A percentile compares a stretch with the other conserved stretches of the same genome.
Evolutionary conservation across 2,329 filamentous ascomycete genomes (phyloP).

Genomic region (Colletotrichum sp.): DNA sequence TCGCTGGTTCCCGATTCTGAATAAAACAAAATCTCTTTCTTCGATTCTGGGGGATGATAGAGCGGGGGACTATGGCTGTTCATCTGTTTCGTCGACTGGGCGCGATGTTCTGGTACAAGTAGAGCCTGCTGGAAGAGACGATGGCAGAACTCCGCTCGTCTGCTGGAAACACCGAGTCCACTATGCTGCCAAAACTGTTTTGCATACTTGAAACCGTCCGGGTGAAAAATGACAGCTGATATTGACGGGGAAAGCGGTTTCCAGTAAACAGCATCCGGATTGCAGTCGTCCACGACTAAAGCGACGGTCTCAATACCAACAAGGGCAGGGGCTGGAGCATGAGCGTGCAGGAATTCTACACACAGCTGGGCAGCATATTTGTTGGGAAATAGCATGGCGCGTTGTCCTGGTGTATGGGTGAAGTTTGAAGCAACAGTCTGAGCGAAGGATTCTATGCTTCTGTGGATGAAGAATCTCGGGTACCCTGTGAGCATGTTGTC

Average conservation of each 20-base stretch:
- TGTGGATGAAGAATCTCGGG: slow-evolving; percentile 92
- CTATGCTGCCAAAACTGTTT: slow-evolving; percentile 98
- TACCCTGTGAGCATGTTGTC: slow-evolving; percentile 88
- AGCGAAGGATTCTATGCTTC: slow-evolving; percentile 76
- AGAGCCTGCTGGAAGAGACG: slow-evolving; percentile 73
- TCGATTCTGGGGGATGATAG: background rate
- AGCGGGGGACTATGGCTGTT: background rate
- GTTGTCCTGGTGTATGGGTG: slow-evolving; percentile 61
- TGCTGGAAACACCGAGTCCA: slow-evolving; percentile 91
- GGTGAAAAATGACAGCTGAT: slow-evolving; percentile 73
- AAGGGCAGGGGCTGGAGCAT: slow-evolving; percentile 57
- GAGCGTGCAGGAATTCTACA: slow-evolving; percentile 71
- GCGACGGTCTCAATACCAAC: slow-evolving; percentile 62
- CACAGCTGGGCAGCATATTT: slow-evolving; percentile 72
- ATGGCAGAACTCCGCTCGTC: slow-evolving; percentile 88
- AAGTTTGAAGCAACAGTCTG: slow-evolving; percentile 69
- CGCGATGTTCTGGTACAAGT: slow-evolving; percentile 39
- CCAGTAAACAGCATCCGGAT: slow-evolving; percentile 52
- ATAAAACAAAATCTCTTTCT: background rate
- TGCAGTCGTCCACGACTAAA: slow-evolving; percentile 64
- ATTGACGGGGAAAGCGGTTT: slow-evolving; percentile 65
- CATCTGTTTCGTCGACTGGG: slow-evolving; percentile 15
- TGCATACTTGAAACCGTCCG: slow-evolving; percentile 70
- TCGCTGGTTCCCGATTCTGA: background rate
- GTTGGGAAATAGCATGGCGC: slow-evolving; percentile 85